Evolutionary conservation across 805 yeast genomes (phyloP).

Genomic region (Sungouiozyma ichnusensis): DNA sequence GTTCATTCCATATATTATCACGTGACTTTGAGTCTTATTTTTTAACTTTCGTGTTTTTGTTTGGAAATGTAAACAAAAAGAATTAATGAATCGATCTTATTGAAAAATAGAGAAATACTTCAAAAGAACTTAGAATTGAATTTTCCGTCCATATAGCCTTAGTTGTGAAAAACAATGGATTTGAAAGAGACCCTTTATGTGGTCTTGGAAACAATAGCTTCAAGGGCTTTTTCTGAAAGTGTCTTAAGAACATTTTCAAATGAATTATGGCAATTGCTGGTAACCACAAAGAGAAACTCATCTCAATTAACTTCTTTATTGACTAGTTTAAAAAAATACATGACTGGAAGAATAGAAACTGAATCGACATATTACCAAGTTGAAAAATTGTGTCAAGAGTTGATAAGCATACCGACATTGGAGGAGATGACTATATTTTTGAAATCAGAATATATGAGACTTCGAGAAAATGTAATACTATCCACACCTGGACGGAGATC

Average conservation of each 20-base stretch:
- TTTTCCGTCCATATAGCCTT: too few species aligned
- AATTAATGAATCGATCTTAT: background rate
- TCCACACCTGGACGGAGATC: slow-evolving; percentile 3
- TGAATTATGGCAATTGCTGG: slow-evolving; percentile 12
- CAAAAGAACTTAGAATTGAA: too few species aligned
- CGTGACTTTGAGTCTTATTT: too few species aligned
- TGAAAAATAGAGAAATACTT: background rate
- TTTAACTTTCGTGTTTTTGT: background rate
- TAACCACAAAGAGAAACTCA: slow-evolving; percentile 10
- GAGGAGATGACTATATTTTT: slow-evolving; percentile 17
- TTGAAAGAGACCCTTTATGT: slow-evolving; percentile 13
- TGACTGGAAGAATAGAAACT: slow-evolving; percentile 10
- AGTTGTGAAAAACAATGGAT: too few species aligned
- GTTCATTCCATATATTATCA: too few species aligned
- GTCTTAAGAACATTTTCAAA: slow-evolving; percentile 9
- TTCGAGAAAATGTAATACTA: slow-evolving; percentile 9
- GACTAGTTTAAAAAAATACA: slow-evolving; percentile 9
- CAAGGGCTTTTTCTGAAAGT: slow-evolving; percentile 14
- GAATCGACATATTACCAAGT: slow-evolving; percentile 16
- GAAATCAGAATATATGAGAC: slow-evolving; percentile 10
- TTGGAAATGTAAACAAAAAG: background rate
- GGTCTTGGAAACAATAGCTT: slow-evolving; percentile 18
- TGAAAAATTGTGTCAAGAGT: slow-evolving; percentile 10
- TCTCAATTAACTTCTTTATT: slow-evolving; percentile 15
- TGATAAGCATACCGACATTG: slow-evolving; percentile 9